Base-by-base conservation (phyloP, 1,284 basidiomycete species). In the Hymenochaete sp. region DNA sequence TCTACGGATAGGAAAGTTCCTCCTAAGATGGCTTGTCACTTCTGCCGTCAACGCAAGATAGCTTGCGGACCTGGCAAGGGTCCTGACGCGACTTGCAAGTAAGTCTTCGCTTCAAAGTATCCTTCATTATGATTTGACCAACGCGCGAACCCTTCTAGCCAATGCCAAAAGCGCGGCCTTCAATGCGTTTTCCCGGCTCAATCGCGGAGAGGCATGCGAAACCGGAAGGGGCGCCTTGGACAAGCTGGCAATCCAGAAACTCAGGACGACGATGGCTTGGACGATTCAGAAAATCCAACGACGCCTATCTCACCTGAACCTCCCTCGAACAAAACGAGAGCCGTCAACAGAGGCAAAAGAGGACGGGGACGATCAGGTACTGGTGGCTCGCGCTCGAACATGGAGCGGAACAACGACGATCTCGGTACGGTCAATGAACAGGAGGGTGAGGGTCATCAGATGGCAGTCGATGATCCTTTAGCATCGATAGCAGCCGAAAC, bases 21-120 rank as follows among this genome's bases (percentile, higher is more conserved):
- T 11, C 48, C 48, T 19, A 49, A 49, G 39, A 40, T 49, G 38
- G 48, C 48, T 0, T 49, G 48, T 29, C 38, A 33, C 13, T 49
- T 49, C 32, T 49, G 48, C 35, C 48, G 48, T 18, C 42, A 45
- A 18, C 38, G 48, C 11, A 49, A 49, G 48, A 49, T 49, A 21
- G 48, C 48, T 4, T 49, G 48, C 32, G 48, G 48, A 4, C 4
- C 24, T 7, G 44, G 48, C 9, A 32, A 45, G 13, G 45, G 48
- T 7, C 31, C 31, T 29, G 48, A 45, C 18, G 40, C 39, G 27
- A 45, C 44, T 13, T 49, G 48, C 48, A 49, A 49, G 48, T 49
- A 31, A 13, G 48, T 24, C 38, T 28, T 22, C 13, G 9, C 21
- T 25, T 6, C 27, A 14, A 10, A 25, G 5, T 39, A 18, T 14